Evolutionary conservation across 1,139 yeast species (phyloP).

Genomic region (Taphrina betulina): DNA sequence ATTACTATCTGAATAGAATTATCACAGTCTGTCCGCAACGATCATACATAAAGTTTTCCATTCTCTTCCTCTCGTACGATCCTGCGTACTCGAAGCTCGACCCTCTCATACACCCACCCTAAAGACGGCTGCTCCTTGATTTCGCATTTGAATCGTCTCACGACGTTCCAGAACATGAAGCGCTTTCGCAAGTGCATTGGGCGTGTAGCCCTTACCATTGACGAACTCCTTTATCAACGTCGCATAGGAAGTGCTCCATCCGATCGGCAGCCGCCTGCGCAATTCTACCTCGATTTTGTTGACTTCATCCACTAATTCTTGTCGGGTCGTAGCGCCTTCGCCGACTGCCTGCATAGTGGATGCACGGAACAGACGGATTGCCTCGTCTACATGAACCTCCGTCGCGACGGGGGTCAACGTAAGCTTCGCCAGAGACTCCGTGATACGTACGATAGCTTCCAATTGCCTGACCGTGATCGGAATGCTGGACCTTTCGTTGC

Average conservation of each 20-base stretch:
- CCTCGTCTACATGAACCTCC: slow-evolving; percentile 91
- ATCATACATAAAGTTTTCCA: not conserved
- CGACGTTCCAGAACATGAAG: slow-evolving; percentile 77
- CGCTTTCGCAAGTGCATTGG: slow-evolving; percentile 80
- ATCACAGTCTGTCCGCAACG: not conserved
- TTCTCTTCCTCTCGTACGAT: not conserved
- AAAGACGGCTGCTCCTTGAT: slow-evolving; percentile 81
- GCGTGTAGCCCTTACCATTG: slow-evolving; percentile 60
- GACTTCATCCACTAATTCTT: slow-evolving; percentile 65
- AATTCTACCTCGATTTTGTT: slow-evolving; percentile 78
- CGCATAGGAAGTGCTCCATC: slow-evolving; percentile 90
- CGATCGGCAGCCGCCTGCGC: slow-evolving; percentile 88
- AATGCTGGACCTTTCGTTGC: slow-evolving; percentile 88
- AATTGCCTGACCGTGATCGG: slow-evolving; percentile 97
- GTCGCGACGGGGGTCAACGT: slow-evolving; percentile 79
- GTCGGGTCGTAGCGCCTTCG: slow-evolving; percentile 62
- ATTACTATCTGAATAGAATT: too few relatives aligned
- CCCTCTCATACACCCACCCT: slow-evolving; percentile 80
- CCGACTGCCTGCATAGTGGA: slow-evolving; percentile 98
- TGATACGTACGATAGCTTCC: slow-evolving; percentile 94
- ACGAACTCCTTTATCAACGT: slow-evolving; percentile 84
- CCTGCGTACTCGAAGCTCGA: too few relatives aligned
- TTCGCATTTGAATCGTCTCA: slow-evolving; percentile 81
- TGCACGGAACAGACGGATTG: slow-evolving; percentile 88
- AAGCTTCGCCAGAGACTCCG: slow-evolving; percentile 90